Percentiles rank a stretch among this genome's conserved stretches.
phyloP scores from a whole-genome alignment of 1,284 basidiomycete genomes.

The Bjerkandera adusta region DNA sequence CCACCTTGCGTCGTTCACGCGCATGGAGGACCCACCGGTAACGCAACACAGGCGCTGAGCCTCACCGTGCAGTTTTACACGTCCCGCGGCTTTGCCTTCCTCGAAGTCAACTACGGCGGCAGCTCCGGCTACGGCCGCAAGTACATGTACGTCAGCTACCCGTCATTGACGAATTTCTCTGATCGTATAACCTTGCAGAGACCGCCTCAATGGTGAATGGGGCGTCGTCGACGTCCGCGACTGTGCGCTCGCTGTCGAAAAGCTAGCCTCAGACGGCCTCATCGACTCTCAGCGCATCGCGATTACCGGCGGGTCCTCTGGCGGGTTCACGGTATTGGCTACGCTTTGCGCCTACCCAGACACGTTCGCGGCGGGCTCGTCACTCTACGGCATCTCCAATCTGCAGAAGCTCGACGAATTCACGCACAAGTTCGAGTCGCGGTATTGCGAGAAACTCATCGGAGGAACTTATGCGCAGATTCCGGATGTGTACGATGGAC shows the following conservation, averaged over 20 bases:
- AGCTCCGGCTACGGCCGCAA: slow-evolving; percentile 63
- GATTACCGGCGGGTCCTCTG: slow-evolving; percentile 50
- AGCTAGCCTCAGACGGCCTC: slow-evolving; percentile 44
- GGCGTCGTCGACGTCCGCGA: slow-evolving; percentile 67
- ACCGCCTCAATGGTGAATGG: slow-evolving; percentile 62
- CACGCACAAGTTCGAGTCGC: slow-evolving; percentile 54
- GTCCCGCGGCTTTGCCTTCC: slow-evolving; percentile 64
- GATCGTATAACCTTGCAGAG: slow-evolving; percentile 31
- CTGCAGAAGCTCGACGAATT: slow-evolving; percentile 39
- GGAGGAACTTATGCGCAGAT: slow-evolving; percentile 44
- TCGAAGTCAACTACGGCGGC: slow-evolving; percentile 71
- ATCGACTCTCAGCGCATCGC: slow-evolving; percentile 56
- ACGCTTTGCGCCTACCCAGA: slow-evolving; percentile 31
- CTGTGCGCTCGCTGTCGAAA: slow-evolving; percentile 48
- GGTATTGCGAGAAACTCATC: slow-evolving; percentile 42
- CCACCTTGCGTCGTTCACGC: slow-evolving; percentile 64
- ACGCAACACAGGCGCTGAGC: slow-evolving; percentile 44
- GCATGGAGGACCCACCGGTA: slow-evolving; percentile 67
- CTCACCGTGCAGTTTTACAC: slow-evolving; percentile 63
- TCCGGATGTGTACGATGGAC: slow-evolving; percentile 42
- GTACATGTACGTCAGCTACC: slow-evolving; percentile 39
- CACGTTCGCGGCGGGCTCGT: slow-evolving; percentile 40
- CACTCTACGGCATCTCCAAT: slow-evolving; percentile 46
- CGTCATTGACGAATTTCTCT: background rate
- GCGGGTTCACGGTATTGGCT: slow-evolving; percentile 51